Percentiles rank a stretch among this genome's conserved stretches.
Conservation (phyloP, 495 filamentous ascomycete species). For the Penicillium simplicissimum region DNA sequence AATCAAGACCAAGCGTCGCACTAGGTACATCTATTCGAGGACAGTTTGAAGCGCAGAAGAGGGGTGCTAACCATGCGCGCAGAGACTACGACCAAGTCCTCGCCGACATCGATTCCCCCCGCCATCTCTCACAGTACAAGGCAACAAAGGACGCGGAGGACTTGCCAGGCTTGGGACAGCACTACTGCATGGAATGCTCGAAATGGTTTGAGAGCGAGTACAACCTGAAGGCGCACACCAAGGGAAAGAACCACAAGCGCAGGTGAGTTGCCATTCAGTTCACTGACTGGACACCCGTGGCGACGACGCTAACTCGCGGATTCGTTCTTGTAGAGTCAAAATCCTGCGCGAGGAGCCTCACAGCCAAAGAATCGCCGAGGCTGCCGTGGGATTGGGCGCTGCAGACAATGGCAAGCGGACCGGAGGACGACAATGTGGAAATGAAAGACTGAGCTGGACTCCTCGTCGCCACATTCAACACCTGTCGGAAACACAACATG, state of each 20-base stretch:
- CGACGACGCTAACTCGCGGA: constrained; percentile 1
- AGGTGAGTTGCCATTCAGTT: constrained; percentile 54
- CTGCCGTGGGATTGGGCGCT: constrained; percentile 64
- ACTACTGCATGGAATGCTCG: constrained; percentile 90
- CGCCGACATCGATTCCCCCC: constrained; percentile 70
- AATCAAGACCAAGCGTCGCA: constrained; percentile 60
- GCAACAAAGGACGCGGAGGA: constrained; percentile 80
- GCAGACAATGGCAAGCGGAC: constrained; percentile 61
- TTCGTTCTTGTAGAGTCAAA: constrained; percentile 57
- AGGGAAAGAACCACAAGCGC: constrained; percentile 90
- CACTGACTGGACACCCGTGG: neutral
- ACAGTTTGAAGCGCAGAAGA: neutral
- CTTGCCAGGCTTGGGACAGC: constrained; percentile 76
- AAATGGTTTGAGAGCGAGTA: constrained; percentile 93
- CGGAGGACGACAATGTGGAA: constrained; percentile 31
- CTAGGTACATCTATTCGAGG: constrained; percentile 45
- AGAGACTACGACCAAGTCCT: constrained; percentile 90
- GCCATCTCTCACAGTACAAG: constrained; percentile 76
- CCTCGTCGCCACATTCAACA: neutral
- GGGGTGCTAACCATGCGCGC: constrained; percentile 8
- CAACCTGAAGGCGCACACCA: constrained; percentile 71
- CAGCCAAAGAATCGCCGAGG: constrained; percentile 81
- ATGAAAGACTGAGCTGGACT: constrained; percentile 37
- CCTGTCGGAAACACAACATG: neutral
- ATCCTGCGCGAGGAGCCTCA: constrained; percentile 79